A percentile compares a stretch with the other conserved stretches of the same genome.
phyloP scores from a whole-genome alignment of 495 filamentous ascomycete genomes.

The Penicillium waksmanii region DNA sequence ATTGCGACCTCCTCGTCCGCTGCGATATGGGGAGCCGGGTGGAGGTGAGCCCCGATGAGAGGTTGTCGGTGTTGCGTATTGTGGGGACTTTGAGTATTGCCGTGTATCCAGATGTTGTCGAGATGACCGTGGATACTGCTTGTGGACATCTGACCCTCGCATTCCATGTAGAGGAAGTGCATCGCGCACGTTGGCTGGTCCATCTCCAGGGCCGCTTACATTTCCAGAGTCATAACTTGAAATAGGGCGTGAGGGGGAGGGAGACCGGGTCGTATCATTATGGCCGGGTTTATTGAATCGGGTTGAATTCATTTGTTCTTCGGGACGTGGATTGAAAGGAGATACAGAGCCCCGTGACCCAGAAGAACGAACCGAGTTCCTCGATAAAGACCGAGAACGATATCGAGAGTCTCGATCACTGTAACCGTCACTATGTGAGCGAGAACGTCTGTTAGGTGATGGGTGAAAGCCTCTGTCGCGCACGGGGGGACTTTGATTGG shows the following conservation, averaged over 20 bases:
- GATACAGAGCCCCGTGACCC: slow-evolving; percentile 36
- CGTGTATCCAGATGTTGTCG: slow-evolving; percentile 47
- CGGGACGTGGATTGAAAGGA: slow-evolving; percentile 29
- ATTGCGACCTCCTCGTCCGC: slow-evolving; percentile 56
- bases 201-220: slow-evolving; percentile 24
- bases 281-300: slow-evolving; percentile 32
- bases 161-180: slow-evolving; percentile 41
- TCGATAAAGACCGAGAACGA: slow-evolving; percentile 38
- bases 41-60: slow-evolving; percentile 72
- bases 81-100: slow-evolving; percentile 61
- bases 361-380: slow-evolving; percentile 39
- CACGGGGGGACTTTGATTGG: slow-evolving; percentile 38
- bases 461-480: slow-evolving; percentile 32
- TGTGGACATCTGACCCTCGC: slow-evolving; percentile 37
- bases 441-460: slow-evolving; percentile 37
- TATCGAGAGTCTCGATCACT: slow-evolving; percentile 36
- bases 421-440: slow-evolving; percentile 33
- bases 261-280: slow-evolving; percentile 34
- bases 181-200: slow-evolving; percentile 32
- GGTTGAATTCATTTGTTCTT: slow-evolving; percentile 37
- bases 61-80: slow-evolving; percentile 59
- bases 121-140: slow-evolving; percentile 33
- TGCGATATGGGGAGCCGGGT: slow-evolving; percentile 64
- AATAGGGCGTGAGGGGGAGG: slow-evolving; percentile 44
- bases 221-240: slow-evolving; percentile 41